Conservation (phyloP, 2,329 filamentous ascomycete species). For the Venturia asperata region DNA sequence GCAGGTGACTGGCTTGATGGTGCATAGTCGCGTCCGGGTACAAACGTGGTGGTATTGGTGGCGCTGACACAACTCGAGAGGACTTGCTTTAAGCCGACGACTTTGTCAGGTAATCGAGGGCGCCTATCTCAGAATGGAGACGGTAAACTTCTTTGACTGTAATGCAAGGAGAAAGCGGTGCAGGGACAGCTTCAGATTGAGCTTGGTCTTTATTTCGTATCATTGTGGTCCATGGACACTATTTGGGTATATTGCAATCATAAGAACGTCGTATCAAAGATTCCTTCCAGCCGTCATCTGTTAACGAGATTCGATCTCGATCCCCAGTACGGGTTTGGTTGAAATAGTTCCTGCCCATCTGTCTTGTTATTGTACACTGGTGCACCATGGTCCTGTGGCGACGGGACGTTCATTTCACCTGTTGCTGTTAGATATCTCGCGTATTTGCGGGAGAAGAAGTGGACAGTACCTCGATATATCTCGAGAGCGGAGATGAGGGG, state of each 20-base stretch:
- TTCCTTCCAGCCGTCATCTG: not conserved
- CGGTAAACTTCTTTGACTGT: no score
- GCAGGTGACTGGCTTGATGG: no score
- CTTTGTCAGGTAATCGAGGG: no score
- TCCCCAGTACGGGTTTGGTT: slow-evolving; percentile 42
- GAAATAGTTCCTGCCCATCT: slow-evolving; percentile 30
- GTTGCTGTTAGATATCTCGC: not conserved
- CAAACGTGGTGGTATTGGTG: no score
- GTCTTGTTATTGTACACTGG: slow-evolving; percentile 34
- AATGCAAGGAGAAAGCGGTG: no score
- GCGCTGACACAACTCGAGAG: no score
- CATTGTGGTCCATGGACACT: not conserved
- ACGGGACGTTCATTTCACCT: slow-evolving; percentile 20
- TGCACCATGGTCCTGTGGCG: slow-evolving; percentile 31
- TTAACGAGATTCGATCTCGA: slow-evolving; percentile 17
- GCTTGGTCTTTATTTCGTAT: no score
- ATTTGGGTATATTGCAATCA: not conserved
- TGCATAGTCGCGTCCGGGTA: no score
- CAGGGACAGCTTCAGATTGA: no score
- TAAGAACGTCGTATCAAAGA: not conserved
- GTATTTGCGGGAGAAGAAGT: no score
- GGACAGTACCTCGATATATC: slow-evolving; percentile 45
- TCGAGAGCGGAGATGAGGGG: slow-evolving; percentile 55
- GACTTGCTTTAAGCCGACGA: no score
- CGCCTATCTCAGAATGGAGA: no score